These are phyloP conservation scores for Cryphonectria nitschkei DNA, from an alignment of 2,329 filamentous ascomycete species.

Conservation along the genomic window DNA sequence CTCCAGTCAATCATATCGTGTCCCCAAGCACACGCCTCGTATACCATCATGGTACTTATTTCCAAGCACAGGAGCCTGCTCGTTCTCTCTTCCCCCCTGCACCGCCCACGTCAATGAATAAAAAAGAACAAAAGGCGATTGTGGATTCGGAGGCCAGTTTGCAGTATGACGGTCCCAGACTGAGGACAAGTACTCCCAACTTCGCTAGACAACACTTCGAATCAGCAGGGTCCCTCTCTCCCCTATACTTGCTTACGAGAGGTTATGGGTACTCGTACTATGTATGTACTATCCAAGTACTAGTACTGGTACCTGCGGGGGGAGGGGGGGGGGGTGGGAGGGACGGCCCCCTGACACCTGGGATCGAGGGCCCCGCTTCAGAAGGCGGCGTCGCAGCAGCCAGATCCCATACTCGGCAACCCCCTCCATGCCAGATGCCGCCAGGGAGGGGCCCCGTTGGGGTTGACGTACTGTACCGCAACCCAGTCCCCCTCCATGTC, in stretches of 20 bases:
- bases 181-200: not conserved
- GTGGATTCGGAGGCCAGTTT: too few relatives aligned
- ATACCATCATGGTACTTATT: not conserved
- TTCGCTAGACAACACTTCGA: not conserved
- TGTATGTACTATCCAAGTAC: not conserved
- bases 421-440: constrained; percentile 14
- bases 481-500: not conserved
- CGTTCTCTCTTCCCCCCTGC: not conserved
- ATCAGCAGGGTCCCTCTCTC: not conserved
- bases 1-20: not conserved
- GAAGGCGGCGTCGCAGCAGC: not conserved
- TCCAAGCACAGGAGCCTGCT: not conserved
- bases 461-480: constrained; percentile 15
- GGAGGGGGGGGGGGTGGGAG: too few relatives aligned
- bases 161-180: not conserved
- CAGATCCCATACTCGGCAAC: constrained; percentile 3
- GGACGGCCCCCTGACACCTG: not conserved
- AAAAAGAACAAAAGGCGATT: not conserved
- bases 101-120: not conserved
- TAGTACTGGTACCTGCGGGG: not conserved
- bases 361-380: not conserved
- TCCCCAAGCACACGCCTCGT: not conserved
- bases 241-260: not conserved
- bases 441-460: constrained; percentile 6
- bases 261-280: not conserved